Conservation (phyloP, 2,329 filamentous ascomycete species). For the Amphichorda felina region DNA sequence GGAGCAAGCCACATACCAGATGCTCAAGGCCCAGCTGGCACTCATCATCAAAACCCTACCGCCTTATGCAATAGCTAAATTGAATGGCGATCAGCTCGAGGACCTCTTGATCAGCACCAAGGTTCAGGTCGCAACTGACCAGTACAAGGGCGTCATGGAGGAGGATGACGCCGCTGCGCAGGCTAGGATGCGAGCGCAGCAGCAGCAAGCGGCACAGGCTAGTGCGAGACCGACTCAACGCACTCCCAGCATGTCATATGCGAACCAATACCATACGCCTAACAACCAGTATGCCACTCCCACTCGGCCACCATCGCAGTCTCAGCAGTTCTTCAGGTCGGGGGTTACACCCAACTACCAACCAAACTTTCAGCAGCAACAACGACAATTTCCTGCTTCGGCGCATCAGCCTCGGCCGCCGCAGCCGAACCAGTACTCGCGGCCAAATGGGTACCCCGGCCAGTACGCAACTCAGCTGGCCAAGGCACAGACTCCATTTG, state of each 20-base stretch:
- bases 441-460: slow-evolving; percentile 32
- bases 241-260: slow-evolving; percentile 27
- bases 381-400: slow-evolving; percentile 20
- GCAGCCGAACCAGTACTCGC: slow-evolving; percentile 35
- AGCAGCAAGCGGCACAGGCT: slow-evolving; percentile 18
- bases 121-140: slow-evolving; percentile 59
- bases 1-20: slow-evolving; percentile 52
- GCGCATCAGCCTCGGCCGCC: slow-evolving; percentile 19
- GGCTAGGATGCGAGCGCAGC: slow-evolving; percentile 31
- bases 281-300: slow-evolving; percentile 36
- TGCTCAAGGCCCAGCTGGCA: slow-evolving; percentile 62
- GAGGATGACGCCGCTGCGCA: slow-evolving; percentile 60
- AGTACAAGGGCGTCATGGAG: slow-evolving; percentile 71
- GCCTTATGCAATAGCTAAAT: slow-evolving; percentile 74
- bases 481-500: slow-evolving; percentile 39
- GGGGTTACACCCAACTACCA: slow-evolving; percentile 22
- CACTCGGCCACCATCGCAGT: slow-evolving; percentile 29
- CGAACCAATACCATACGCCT: slow-evolving; percentile 27
- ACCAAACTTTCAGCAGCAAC: slow-evolving; percentile 14
- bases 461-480: slow-evolving; percentile 36
- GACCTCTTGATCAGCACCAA: slow-evolving; percentile 73
- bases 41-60: slow-evolving; percentile 66
- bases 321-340: slow-evolving; percentile 32
- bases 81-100: slow-evolving; percentile 76
- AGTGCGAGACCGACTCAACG: slow-evolving; percentile 24